Conservation (phyloP, 2,329 filamentous ascomycete genomes). For the Furcasterigmium furcatum region DNA sequence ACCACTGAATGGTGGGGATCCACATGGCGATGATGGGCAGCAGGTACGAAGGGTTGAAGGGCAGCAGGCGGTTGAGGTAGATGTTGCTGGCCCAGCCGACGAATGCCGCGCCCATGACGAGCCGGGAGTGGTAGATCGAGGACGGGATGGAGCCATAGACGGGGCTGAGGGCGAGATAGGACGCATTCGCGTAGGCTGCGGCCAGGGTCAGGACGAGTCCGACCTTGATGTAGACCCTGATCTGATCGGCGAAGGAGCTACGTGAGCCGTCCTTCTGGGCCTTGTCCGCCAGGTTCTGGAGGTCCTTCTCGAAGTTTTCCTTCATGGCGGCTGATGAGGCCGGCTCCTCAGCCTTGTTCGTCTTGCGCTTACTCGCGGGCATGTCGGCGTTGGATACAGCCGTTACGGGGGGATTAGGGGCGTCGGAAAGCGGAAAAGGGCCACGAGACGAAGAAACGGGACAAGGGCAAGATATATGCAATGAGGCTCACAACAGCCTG, state of each 20-base stretch:
- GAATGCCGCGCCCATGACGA: constrained; percentile 64
- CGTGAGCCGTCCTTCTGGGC: constrained; percentile 27
- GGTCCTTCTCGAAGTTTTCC: constrained; percentile 52
- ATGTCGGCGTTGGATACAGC: not conserved
- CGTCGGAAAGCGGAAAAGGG: not conserved
- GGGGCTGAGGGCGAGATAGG: constrained; percentile 75
- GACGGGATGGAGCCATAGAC: constrained; percentile 85
- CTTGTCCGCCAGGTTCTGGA: constrained; percentile 46
- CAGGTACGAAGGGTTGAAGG: constrained; percentile 45
- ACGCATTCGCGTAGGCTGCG: constrained; percentile 66
- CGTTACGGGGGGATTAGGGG: no score
- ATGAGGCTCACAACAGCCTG: constrained; percentile 9
- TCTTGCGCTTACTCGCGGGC: constrained; percentile 8
- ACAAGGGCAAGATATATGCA: not conserved
- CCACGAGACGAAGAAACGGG: not conserved
- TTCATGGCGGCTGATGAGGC: constrained; percentile 36
- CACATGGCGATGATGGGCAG: constrained; percentile 74
- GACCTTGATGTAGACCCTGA: constrained; percentile 33
- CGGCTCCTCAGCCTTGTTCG: constrained; percentile 1
- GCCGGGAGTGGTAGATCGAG: constrained; percentile 65
- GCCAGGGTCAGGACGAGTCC: constrained; percentile 49
- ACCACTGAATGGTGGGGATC: constrained; percentile 69
- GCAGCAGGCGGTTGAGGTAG: constrained; percentile 45
- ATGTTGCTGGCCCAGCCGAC: constrained; percentile 70
- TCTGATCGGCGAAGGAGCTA: constrained; percentile 23